Base-by-base conservation (phyloP, 2,329 filamentous ascomycete species). In the Fusarium sp. region DNA sequence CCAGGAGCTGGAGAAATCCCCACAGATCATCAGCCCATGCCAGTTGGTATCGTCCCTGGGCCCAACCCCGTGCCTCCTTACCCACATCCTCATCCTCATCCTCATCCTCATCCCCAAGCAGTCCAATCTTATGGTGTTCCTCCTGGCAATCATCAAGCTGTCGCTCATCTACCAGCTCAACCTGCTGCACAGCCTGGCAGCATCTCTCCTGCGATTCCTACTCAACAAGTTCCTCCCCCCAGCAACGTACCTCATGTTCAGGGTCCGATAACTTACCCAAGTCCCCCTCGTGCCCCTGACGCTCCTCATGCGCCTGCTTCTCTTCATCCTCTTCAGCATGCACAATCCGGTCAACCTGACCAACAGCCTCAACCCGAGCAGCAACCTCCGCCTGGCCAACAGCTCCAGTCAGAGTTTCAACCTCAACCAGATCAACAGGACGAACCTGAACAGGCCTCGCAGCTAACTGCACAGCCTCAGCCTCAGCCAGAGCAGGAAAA, bases 291-390 rank as follows among this genome's bases (percentile, higher is more conserved):
- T 47, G 50, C 51, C 7, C 38, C 68, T 45, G 68, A 77, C 22
- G 44, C 72, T 17, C 38, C 75, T 14, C 74, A 72, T 18, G 50
- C 71, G 30, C 50, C 73, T 47, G 66, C 76, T 41, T 76, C 74
- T 57, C 55, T 76, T n/a, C 76, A 78, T 51, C 58, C 74, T 26
- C 65, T 78, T 7, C 69, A 72, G 45, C 70, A 68, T 28, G 68
- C 42, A n/a, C 59, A 72, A 32, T 61, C 72, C 22, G 20, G 30
- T 22, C 72, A 70, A 30, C 9, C 48, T 45, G 17, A 17, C 22
- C 66, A 68, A 13, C 65, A 67, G 14, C 13, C 34, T 54, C 62
- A 64, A 30, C 14, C 51, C 22, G 51, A 13, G 11, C 64, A 75
- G 28, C 67, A 75, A 32, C n/a, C 56, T 20, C 70, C 63, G n/a